Conservation (phyloP, 139 green algal species). For the Micractinium conductrix region DNA sequence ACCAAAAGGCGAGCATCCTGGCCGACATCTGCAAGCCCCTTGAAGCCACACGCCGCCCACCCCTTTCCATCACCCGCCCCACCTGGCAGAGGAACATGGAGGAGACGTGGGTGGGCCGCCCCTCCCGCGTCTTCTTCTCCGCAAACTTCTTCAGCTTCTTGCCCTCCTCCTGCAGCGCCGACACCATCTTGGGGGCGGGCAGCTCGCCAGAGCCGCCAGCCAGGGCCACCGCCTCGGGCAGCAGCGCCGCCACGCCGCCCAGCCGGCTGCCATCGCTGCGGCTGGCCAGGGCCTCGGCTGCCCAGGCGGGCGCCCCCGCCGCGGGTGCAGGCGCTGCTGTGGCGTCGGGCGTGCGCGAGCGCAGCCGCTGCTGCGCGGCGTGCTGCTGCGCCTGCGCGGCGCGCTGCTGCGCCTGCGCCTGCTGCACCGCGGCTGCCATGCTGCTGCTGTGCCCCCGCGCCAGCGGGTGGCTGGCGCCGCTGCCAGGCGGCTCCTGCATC, state of each 20-base stretch:
- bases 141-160: constrained; percentile 35
- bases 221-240: background rate
- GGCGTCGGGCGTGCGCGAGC: background rate
- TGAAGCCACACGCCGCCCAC: background rate
- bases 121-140: constrained; percentile 14
- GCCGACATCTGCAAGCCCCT: background rate
- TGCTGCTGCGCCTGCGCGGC: background rate
- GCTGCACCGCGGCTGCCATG: too few relatives aligned
- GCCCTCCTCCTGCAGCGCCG: constrained; percentile 24
- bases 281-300: background rate
- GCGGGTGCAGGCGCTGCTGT: background rate
- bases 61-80: background rate
- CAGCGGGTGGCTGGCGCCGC: too few relatives aligned
- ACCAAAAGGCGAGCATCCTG: too few relatives aligned
- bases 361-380: background rate
- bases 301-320: background rate
- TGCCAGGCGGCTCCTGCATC: too few relatives aligned
- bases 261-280: background rate
- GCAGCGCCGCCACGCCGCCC: constrained; percentile 12
- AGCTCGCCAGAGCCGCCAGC: background rate
- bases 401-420: too few relatives aligned
- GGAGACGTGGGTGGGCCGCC: constrained; percentile 29
- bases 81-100: constrained; percentile 34
- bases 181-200: background rate
- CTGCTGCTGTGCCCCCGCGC: too few relatives aligned